Base-by-base conservation (phyloP, 2,329 filamentous ascomycete genomes). In the Aureobasidium sp. region DNA sequence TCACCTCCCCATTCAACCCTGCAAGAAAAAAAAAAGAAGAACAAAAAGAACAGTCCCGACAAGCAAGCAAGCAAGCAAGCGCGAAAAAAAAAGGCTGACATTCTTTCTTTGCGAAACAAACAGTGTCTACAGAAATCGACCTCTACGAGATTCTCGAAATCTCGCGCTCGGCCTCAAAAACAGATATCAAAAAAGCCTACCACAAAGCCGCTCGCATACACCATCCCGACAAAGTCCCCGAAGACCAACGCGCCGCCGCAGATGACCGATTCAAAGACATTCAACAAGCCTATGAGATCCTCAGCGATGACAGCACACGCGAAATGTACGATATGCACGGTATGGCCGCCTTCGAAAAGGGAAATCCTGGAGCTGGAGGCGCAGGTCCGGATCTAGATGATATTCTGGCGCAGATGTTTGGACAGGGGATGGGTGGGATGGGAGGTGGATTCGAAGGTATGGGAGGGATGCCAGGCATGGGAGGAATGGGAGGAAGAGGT, bases 271-370 rank as follows among this genome's bases (percentile, higher is more conserved):
- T 99, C 86, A 99, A 99, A 79, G 81, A 87, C 61, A 87, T 96
- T 63, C 92, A 89, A 64, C 88, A 95, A 78, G 94, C 94, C 69
- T 99, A 99, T 81, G 94, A 99, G 74, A 97, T 99, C 73, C 90
- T 99, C 62, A 88, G 86, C 77, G 93, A 99, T 81, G 93, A 97
- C 66, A 86, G 97, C 65, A 97, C 96, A 76, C 88, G 94, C 71
- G 83, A 89, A 62, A 78, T 95, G 65, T 99, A 99, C 79, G 94
- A 99, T 72, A 87, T 86, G 65, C 90, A 96, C 73, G 94, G 94
- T 78, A 97, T 97, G 92, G 85, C 89, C 47, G 94, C 93, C 63
- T 97, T 99, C 73, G 92, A 97, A 73, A 85, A 89, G 56, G 86
- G 85, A 41, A 80, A 29, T 10, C 13, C 80, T 80, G 71, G 85